Conservation (phyloP, 495 filamentous ascomycete genomes). For the Penicillium cataractarum region DNA sequence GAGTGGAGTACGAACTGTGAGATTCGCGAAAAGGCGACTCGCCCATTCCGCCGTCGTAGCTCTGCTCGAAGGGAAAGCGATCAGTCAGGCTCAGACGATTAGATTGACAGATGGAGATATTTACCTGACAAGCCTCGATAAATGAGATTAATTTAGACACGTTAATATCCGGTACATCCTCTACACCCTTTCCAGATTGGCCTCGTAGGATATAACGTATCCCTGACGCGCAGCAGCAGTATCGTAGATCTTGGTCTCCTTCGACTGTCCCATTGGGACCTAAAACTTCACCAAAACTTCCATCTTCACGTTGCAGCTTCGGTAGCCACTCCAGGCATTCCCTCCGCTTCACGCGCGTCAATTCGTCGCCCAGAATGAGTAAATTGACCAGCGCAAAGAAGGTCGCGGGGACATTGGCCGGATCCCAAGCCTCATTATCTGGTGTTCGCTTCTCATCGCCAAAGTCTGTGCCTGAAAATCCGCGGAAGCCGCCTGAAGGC, state of each 20-base stretch:
- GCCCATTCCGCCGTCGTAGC: conserved; percentile 87
- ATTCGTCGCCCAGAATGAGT: conserved; percentile 73
- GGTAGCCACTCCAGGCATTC: conserved; percentile 74
- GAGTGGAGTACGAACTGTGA: conserved; percentile 65
- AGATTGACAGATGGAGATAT: conserved; percentile 7
- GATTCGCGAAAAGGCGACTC: conserved; percentile 83
- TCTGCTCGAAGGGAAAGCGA: conserved; percentile 47
- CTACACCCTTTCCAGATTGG: conserved; percentile 51
- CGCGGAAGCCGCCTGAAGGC: conserved; percentile 76
- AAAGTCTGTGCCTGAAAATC: conserved; percentile 70
- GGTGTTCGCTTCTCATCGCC: conserved; percentile 44
- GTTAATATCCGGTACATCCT: conserved; percentile 72
- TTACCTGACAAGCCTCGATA: conserved; percentile 70
- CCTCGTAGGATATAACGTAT: conserved; percentile 83
- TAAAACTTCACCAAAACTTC: conserved; percentile 87
- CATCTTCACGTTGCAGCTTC: conserved; percentile 77
- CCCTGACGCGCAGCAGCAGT: conserved; percentile 78
- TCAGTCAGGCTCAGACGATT: background rate
- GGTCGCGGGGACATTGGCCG: conserved; percentile 82
- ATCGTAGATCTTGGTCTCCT: conserved; percentile 82
- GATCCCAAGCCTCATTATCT: conserved; percentile 66
- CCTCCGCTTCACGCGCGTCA: conserved; percentile 66
- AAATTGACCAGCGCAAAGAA: conserved; percentile 82
- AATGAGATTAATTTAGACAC: conserved; percentile 69
- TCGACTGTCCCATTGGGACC: conserved; percentile 62